phyloP scores from a whole-genome alignment of 2,329 filamentous ascomycete genomes.

The Grosmannia clavigera region DNA sequence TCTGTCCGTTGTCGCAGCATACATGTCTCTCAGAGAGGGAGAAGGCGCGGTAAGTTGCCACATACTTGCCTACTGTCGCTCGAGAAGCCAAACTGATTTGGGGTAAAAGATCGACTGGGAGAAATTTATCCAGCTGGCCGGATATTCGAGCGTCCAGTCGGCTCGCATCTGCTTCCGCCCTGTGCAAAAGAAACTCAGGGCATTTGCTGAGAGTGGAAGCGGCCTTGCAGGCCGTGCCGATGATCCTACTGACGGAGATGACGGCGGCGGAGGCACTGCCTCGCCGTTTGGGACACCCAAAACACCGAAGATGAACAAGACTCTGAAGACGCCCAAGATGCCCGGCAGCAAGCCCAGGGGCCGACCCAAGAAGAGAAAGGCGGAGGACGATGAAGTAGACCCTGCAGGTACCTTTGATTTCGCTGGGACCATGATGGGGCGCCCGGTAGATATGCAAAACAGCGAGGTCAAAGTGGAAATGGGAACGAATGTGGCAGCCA shows the following conservation, averaged over 20 bases:
- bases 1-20: constrained; percentile 6
- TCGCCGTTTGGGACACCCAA: neutral
- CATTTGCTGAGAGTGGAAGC: constrained; percentile 20
- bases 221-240: neutral
- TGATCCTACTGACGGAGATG: no score
- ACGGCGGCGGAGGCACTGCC: neutral
- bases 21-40: neutral
- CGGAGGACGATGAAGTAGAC: neutral
- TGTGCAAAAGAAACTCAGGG: constrained; percentile 37
- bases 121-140: constrained; percentile 10
- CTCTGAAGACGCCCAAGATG: neutral
- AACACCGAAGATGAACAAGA: neutral
- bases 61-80: no score
- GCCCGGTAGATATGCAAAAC: neutral
- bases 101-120: constrained; percentile 8
- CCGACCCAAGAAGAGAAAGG: neutral
- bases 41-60: constrained; percentile 1
- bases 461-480: neutral
- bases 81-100: neutral
- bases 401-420: neutral
- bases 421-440: neutral
- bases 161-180: constrained; percentile 45
- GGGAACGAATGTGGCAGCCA: neutral
- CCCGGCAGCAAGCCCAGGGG: neutral
- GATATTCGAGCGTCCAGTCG: constrained; percentile 9